Conservation (phyloP, 495 filamentous ascomycete genomes). For the Penicillium argentinense region DNA sequence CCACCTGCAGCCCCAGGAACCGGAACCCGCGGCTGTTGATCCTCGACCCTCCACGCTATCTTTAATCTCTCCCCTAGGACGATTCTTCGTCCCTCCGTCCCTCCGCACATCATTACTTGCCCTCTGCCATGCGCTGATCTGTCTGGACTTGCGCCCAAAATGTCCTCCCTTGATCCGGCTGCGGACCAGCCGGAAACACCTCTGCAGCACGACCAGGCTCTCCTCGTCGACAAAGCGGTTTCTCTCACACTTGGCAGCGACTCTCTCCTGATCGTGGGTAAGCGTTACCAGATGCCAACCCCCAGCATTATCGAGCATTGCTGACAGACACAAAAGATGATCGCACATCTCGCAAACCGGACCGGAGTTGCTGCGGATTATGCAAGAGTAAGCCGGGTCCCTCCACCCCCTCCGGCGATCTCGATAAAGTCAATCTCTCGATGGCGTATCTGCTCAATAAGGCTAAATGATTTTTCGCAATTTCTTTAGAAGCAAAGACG, state of each 20-base stretch:
- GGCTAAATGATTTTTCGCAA: slow-evolving; percentile 14
- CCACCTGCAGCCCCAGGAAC: slow-evolving; percentile 15
- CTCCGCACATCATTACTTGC: neutral
- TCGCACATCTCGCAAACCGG: slow-evolving; percentile 29
- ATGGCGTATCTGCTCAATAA: neutral
- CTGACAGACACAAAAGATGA: slow-evolving; percentile 26
- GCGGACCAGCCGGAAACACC: slow-evolving; percentile 24
- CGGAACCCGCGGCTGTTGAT: slow-evolving; percentile 17
- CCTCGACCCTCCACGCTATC: slow-evolving; percentile 19
- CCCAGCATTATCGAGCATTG: neutral
- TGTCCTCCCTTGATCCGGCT: slow-evolving; percentile 23
- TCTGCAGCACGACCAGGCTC: slow-evolving; percentile 40
- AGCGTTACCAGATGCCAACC: slow-evolving; percentile 5
- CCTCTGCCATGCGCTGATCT: slow-evolving; percentile 9
- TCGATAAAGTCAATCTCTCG: slow-evolving; percentile 10
- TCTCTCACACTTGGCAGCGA: slow-evolving; percentile 64
- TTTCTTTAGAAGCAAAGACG: slow-evolving; percentile 21
- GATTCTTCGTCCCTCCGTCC: neutral
- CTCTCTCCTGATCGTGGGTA: slow-evolving; percentile 64
- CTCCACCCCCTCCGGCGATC: slow-evolving; percentile 12
- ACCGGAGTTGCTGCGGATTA: slow-evolving; percentile 40
- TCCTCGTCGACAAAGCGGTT: slow-evolving; percentile 58
- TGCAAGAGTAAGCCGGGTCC: slow-evolving; percentile 30
- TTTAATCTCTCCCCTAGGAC: slow-evolving; percentile 8
- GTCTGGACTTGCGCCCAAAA: slow-evolving; percentile 18